Conservation (phyloP, 495 filamentous ascomycete genomes). For the Penicillium bovifimosum region DNA sequence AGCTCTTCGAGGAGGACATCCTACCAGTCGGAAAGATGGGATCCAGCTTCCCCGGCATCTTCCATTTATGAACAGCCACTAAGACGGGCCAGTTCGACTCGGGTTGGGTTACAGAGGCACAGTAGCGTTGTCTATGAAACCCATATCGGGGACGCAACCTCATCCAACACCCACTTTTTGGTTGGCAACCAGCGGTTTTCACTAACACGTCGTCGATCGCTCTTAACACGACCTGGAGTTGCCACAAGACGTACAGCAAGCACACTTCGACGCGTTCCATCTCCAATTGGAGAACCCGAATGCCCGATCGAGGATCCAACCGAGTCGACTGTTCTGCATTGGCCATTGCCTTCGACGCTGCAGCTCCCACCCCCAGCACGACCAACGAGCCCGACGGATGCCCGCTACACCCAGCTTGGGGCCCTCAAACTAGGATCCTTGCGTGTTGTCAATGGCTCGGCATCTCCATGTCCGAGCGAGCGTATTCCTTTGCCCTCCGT, state of each 20-base stretch:
- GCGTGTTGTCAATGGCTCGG: conserved; percentile 44
- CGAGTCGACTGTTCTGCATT: conserved; percentile 12
- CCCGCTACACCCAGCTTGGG: conserved; percentile 46
- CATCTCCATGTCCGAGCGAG: conserved; percentile 40
- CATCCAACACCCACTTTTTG: conserved; percentile 35
- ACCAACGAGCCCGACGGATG: conserved; percentile 37
- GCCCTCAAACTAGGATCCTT: conserved; percentile 45
- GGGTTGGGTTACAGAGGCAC: conserved; percentile 22
- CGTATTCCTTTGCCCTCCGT: conserved; percentile 20
- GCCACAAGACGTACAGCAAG: conserved; percentile 40
- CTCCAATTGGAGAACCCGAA: conserved; percentile 23
- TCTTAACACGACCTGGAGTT: conserved; percentile 44
- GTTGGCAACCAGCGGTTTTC: conserved; percentile 37
- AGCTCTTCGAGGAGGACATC: conserved; percentile 15
- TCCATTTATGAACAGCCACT: conserved; percentile 14
- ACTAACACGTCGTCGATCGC: conserved; percentile 43
- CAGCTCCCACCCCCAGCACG: conserved; percentile 10
- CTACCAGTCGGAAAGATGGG: conserved; percentile 22
- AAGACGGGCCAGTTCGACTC: conserved; percentile 31
- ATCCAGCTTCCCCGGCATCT: conserved; percentile 10
- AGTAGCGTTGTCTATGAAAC: conserved; percentile 23
- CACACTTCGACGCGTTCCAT: conserved; percentile 18
- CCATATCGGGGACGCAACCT: conserved; percentile 25
- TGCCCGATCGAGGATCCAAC: conserved; percentile 4
- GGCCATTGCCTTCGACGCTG: conserved; percentile 16